Conservation (phyloP, 2,329 filamentous ascomycete genomes). For the Emericellopsis cladophorae region DNA sequence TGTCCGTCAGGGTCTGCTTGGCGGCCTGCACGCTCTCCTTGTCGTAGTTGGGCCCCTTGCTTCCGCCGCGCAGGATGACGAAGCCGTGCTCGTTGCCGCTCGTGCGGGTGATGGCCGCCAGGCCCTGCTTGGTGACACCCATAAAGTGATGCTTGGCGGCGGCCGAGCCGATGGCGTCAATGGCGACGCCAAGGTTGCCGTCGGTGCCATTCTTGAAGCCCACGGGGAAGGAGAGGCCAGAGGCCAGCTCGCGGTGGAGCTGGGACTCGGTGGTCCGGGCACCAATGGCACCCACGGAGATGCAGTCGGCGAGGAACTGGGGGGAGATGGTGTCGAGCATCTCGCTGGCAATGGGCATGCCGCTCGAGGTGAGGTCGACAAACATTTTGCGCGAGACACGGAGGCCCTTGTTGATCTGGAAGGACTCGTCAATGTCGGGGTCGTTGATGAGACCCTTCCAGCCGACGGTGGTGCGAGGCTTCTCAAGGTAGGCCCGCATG, state of each 20-base stretch:
- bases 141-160: conserved; percentile 91
- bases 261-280: conserved; percentile 95
- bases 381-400: conserved; percentile 88
- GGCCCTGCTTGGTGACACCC: conserved; percentile 93
- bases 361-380: conserved; percentile 70
- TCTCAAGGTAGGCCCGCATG: conserved; percentile 98
- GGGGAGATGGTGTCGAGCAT: conserved; percentile 99
- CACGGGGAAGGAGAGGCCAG: conserved; percentile 90
- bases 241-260: conserved; percentile 89
- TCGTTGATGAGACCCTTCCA: conserved; percentile 99
- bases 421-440: conserved; percentile 92
- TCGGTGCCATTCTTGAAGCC: conserved; percentile 99
- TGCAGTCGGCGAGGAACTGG: conserved; percentile 92
- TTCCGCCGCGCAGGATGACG: conserved; percentile 86
- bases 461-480: conserved; percentile 93
- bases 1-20: conserved; percentile 67
- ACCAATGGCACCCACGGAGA: conserved; percentile 90
- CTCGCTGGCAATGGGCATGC: conserved; percentile 92
- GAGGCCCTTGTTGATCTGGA: conserved; percentile 98
- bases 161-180: conserved; percentile 87
- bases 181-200: conserved; percentile 77
- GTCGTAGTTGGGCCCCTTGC: conserved; percentile 88
- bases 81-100: conserved; percentile 95
- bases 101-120: conserved; percentile 89
- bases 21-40: conserved; percentile 67